Percentiles rank a stretch among this genome's conserved stretches.
phyloP scores from a whole-genome alignment of 192 early-diverging fungal genomes.

The Gonapodya prolifera region DNA sequence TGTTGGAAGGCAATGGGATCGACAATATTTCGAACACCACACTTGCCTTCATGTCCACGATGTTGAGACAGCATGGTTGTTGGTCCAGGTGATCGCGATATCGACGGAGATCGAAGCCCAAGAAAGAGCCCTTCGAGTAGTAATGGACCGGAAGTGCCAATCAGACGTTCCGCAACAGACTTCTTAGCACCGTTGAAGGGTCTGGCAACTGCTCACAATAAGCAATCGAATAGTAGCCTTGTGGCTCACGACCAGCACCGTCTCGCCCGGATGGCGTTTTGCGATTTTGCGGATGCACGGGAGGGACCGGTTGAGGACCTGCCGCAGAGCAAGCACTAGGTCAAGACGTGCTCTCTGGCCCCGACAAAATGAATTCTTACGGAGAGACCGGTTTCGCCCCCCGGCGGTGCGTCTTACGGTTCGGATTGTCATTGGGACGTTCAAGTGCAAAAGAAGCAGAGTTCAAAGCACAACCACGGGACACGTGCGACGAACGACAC shows the following conservation, averaged over 20 bases:
- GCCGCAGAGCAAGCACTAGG: too few relatives aligned
- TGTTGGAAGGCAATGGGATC: not conserved
- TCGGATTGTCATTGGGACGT: not conserved
- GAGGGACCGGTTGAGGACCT: not conserved
- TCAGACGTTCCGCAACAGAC: not conserved
- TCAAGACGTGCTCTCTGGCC: too few relatives aligned
- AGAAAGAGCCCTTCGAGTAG: not conserved
- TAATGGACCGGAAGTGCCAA: not conserved
- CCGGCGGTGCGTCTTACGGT: not conserved
- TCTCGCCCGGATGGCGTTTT: not conserved
- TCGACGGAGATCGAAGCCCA: not conserved
- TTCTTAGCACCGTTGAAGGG: too few relatives aligned
- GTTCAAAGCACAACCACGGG: too few relatives aligned
- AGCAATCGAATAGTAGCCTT: not conserved
- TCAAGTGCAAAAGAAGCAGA: too few relatives aligned
- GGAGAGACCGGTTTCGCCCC: not conserved
- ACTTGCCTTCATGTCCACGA: not conserved
- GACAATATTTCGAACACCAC: not conserved
- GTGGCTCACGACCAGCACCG: not conserved
- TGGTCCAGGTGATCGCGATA: not conserved
- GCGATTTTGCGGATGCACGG: not conserved
- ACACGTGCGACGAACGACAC: not conserved
- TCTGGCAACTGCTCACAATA: not conserved
- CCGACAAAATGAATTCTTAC: too few relatives aligned
- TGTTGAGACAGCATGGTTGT: not conserved